Evolutionary conservation across 768 basidiomycete genomes (phyloP).

Genomic region (Coprinopsis marcescibilis): DNA sequence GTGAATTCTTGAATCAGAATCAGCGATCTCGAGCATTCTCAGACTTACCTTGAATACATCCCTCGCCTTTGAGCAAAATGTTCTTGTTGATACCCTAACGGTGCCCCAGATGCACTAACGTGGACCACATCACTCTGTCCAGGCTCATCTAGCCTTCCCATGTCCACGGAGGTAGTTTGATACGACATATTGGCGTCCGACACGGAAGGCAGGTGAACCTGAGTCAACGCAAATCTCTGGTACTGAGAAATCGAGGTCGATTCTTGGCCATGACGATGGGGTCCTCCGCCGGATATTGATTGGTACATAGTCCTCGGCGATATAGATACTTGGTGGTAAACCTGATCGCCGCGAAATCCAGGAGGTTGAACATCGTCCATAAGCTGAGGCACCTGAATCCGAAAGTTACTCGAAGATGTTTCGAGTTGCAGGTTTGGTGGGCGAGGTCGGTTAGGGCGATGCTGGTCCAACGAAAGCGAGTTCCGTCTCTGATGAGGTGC

Average conservation of each 20-base stretch:
- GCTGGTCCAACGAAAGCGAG: conserved; percentile 20
- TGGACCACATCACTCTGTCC: too few relatives aligned
- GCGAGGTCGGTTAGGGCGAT: conserved; percentile 21
- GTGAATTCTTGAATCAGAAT: too few relatives aligned
- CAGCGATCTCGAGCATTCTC: too few relatives aligned
- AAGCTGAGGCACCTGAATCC: not conserved
- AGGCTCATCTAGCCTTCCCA: not conserved
- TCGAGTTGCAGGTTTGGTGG: conserved; percentile 27
- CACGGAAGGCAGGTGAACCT: not conserved
- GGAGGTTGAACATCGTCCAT: not conserved
- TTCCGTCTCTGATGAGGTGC: conserved; percentile 11
- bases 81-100: too few relatives aligned
- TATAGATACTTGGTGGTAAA: conserved; percentile 1
- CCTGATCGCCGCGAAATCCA: not conserved
- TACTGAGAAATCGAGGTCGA: not conserved
- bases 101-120: too few relatives aligned
- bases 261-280: not conserved
- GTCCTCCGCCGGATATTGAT: too few relatives aligned
- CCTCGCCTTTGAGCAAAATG: too few relatives aligned
- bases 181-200: not conserved
- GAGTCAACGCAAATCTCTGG: not conserved
- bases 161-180: not conserved
- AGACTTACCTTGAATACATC: too few relatives aligned
- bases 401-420: conserved; percentile 15
- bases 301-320: conserved; percentile 4